These are phyloP conservation scores for Rhipidocladum racemiflorum DNA, from an alignment of 176 grass and related monocot species.

Conservation along the genomic window DNA sequence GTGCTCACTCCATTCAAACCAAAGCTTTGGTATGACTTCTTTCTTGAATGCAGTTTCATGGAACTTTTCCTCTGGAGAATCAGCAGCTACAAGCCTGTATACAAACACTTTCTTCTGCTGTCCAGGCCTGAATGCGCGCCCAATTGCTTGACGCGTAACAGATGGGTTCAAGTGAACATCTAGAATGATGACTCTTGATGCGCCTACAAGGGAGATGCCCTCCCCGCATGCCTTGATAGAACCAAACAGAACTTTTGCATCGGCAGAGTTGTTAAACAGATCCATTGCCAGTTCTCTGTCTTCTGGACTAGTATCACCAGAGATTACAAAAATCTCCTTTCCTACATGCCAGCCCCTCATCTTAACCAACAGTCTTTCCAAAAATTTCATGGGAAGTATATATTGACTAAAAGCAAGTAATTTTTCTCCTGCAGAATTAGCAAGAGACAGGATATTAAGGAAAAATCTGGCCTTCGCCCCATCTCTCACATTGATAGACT, in stretches of 20 bases:
- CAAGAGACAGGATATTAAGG: conserved; percentile 69
- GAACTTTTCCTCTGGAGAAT: conserved; percentile 57
- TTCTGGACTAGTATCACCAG: conserved; percentile 67
- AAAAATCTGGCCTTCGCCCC: conserved; percentile 95
- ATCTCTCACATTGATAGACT: conserved; percentile 52
- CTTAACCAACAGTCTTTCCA: conserved; percentile 80
- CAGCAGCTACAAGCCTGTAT: conserved; percentile 82
- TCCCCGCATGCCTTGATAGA: conserved; percentile 97
- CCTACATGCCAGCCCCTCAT: conserved; percentile 76
- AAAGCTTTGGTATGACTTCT: conserved; percentile 83
- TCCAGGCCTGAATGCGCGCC: conserved; percentile 80
- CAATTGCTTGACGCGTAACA: conserved; percentile 94
- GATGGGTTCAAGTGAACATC: conserved; percentile 96
- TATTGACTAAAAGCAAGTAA: conserved; percentile 88
- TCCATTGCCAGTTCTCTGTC: conserved; percentile 72
- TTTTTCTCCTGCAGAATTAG: conserved; percentile 77
- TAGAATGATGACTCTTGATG: conserved; percentile 79
- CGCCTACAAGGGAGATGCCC: conserved; percentile 88
- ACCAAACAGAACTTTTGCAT: conserved; percentile 89
- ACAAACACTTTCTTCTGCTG: conserved; percentile 82
- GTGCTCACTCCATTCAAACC: conserved; percentile 95
- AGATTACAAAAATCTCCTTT: conserved; percentile 89
- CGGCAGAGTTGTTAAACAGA: conserved; percentile 75
- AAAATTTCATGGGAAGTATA: conserved; percentile 80
- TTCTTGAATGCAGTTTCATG: conserved; percentile 74